Evolutionary conservation across 2,329 filamentous ascomycete species (phyloP).

Genomic region (Keithomyces neogunnii): DNA sequence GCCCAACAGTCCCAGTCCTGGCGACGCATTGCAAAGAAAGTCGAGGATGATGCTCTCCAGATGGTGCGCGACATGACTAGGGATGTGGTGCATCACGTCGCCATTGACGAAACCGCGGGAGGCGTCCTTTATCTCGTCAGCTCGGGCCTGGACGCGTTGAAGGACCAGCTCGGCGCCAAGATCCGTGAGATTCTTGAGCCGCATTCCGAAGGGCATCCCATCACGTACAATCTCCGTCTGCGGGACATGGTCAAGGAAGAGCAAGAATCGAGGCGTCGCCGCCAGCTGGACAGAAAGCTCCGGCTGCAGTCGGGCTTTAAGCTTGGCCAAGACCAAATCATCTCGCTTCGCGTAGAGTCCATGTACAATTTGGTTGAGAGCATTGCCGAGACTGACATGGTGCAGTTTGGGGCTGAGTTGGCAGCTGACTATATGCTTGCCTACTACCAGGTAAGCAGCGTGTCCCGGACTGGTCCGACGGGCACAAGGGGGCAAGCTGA

Average conservation of each 20-base stretch:
- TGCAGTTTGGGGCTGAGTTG: conserved; percentile 2
- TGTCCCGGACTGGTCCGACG: not conserved
- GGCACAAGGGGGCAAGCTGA: not conserved
- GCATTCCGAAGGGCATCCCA: conserved; percentile 28
- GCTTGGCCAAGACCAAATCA: not conserved
- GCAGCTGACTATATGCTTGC: conserved; percentile 28
- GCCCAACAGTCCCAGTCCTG: conserved; percentile 48
- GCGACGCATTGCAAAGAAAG: conserved; percentile 31
- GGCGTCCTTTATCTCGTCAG: conserved; percentile 11
- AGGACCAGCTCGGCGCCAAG: conserved; percentile 16
- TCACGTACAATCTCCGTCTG: conserved; percentile 45
- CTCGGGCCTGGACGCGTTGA: conserved; percentile 11
- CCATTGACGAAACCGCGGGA: conserved; percentile 9
- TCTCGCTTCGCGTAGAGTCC: not conserved
- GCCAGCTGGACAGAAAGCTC: conserved; percentile 1
- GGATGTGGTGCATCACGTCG: conserved; percentile 8
- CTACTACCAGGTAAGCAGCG: conserved; percentile 28
- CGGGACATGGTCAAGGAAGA: conserved; percentile 26
- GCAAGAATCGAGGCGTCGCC: conserved; percentile 9
- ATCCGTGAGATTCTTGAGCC: conserved; percentile 9
- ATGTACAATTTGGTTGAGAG: not conserved
- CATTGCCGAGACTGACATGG: conserved; percentile 1
- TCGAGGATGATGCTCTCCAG: conserved; percentile 4
- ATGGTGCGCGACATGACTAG: conserved; percentile 7
- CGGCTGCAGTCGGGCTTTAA: no score